These are phyloP conservation scores for Ganoderma resinaceum DNA, from an alignment of 1,284 basidiomycete species.

Conservation along the genomic window DNA sequence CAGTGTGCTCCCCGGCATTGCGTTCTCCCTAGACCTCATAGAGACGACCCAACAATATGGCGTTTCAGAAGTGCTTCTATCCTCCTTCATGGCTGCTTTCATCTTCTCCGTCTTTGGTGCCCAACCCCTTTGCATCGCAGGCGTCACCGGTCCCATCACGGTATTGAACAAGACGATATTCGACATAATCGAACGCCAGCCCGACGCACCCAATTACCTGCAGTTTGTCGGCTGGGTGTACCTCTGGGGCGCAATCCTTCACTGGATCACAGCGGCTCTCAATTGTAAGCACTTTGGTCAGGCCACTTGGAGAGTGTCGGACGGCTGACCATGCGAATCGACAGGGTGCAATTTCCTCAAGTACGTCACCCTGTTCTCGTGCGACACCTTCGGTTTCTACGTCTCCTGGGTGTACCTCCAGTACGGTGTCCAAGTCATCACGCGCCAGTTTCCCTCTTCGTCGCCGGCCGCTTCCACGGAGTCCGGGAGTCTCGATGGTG, in stretches of 20 bases:
- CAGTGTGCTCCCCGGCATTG: conserved; percentile 88
- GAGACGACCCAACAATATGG: conserved; percentile 92
- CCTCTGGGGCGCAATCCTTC: conserved; percentile 92
- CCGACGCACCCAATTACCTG: conserved; percentile 76
- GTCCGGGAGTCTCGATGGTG: conserved; percentile 51
- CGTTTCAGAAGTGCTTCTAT: conserved; percentile 84
- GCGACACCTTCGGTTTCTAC: conserved; percentile 95
- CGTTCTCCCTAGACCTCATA: conserved; percentile 93
- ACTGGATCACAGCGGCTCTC: conserved; percentile 86
- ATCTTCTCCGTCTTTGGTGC: conserved; percentile 91
- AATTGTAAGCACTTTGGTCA: conserved; percentile 63
- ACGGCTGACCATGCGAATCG: conserved; percentile 14
- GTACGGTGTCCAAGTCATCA: conserved; percentile 86
- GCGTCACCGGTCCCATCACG: conserved; percentile 92
- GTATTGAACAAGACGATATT: conserved; percentile 93
- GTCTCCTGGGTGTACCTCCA: conserved; percentile 91
- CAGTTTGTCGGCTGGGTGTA: conserved; percentile 94
- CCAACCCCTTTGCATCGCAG: conserved; percentile 93
- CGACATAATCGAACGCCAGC: conserved; percentile 69
- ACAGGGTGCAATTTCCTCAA: conserved; percentile 82
- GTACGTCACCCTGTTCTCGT: conserved; percentile 92
- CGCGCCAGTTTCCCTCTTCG: conserved; percentile 65
- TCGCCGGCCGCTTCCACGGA: conserved; percentile 22
- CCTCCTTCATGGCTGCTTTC: conserved; percentile 89
- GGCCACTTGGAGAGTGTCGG: conserved; percentile 10